Percentiles rank a stretch among this genome's conserved stretches.
These are phyloP conservation scores for Boletus pseudopeckii DNA, from an alignment of 768 basidiomycete species.

Conservation along the genomic window DNA sequence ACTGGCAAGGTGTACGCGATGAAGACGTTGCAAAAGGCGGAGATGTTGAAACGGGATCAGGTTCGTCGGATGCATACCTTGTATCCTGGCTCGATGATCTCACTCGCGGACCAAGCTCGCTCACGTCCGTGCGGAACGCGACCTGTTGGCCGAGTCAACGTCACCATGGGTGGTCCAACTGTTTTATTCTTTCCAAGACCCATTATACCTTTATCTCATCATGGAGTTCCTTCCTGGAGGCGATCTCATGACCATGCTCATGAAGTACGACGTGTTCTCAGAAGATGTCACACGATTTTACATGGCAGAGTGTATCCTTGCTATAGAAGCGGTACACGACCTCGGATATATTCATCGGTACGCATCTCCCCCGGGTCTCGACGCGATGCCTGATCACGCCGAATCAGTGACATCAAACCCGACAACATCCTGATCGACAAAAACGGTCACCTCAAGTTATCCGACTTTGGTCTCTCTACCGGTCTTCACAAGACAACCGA, in stretches of 20 bases:
- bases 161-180: constrained; percentile 97
- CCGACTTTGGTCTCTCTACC: constrained; percentile 97
- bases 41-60: constrained; percentile 99
- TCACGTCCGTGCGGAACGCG: constrained; percentile 95
- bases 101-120: constrained; percentile 60
- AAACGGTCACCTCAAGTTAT: constrained; percentile 94
- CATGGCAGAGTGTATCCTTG: constrained; percentile 97
- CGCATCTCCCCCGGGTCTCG: constrained; percentile 22
- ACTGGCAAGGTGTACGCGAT: constrained; percentile 99
- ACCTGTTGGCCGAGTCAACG: constrained; percentile 94
- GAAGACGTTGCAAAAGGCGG: constrained; percentile 97
- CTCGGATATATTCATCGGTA: constrained; percentile 99
- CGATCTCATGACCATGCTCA: constrained; percentile 99
- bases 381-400: background rate
- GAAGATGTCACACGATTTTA: constrained; percentile 99
- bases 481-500: constrained; percentile 97
- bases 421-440: constrained; percentile 99
- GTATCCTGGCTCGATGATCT: background rate
- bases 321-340: constrained; percentile 97
- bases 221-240: constrained; percentile 93
- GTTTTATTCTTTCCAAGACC: constrained; percentile 98
- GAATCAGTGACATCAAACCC: constrained; percentile 91
- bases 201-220: constrained; percentile 92
- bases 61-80: constrained; percentile 39
- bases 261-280: constrained; percentile 99